phyloP scores from a whole-genome alignment of 805 yeast genomes.

The Ogataea methanolica region DNA sequence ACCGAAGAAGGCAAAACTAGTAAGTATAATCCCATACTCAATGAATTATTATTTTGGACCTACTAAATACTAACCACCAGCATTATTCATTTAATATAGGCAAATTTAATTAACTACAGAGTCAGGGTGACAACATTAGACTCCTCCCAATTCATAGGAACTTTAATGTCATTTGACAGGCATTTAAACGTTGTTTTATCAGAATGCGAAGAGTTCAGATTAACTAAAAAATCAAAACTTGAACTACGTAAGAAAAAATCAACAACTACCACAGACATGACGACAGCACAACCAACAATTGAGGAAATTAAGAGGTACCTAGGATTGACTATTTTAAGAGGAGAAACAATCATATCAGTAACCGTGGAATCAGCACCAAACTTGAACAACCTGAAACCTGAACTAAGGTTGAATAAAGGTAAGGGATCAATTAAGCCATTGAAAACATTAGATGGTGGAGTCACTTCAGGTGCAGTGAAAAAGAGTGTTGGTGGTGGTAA shows the following conservation, averaged over 20 bases:
- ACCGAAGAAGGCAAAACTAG: slow-evolving; percentile 43
- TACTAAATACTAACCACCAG: neutral
- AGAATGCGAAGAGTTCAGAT: slow-evolving; percentile 79
- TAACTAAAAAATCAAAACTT: slow-evolving; percentile 54
- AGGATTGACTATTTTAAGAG: slow-evolving; percentile 81
- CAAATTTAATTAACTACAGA: slow-evolving; percentile 70
- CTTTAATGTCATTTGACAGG: slow-evolving; percentile 81
- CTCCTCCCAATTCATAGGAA: slow-evolving; percentile 73
- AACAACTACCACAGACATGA: slow-evolving; percentile 7
- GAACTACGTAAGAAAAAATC: slow-evolving; percentile 27
- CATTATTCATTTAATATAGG: slow-evolving; percentile 17
- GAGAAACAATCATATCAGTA: slow-evolving; percentile 77
- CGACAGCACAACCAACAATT: slow-evolving; percentile 34
- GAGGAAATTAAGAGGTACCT: slow-evolving; percentile 68
- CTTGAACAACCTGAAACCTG: slow-evolving; percentile 27
- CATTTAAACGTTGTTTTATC: slow-evolving; percentile 82
- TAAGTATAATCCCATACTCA: slow-evolving; percentile 16
- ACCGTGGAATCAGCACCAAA: slow-evolving; percentile 63
- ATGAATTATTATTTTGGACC: too few relatives aligned
- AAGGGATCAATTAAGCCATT: slow-evolving; percentile 30
- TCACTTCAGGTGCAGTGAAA: neutral
- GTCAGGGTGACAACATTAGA: slow-evolving; percentile 75
- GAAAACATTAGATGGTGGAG: slow-evolving; percentile 15
- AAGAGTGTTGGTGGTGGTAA: neutral
- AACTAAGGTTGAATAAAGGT: slow-evolving; percentile 27